Conservation (phyloP, 495 filamentous ascomycete genomes). For the Aeminium ludgeri region DNA sequence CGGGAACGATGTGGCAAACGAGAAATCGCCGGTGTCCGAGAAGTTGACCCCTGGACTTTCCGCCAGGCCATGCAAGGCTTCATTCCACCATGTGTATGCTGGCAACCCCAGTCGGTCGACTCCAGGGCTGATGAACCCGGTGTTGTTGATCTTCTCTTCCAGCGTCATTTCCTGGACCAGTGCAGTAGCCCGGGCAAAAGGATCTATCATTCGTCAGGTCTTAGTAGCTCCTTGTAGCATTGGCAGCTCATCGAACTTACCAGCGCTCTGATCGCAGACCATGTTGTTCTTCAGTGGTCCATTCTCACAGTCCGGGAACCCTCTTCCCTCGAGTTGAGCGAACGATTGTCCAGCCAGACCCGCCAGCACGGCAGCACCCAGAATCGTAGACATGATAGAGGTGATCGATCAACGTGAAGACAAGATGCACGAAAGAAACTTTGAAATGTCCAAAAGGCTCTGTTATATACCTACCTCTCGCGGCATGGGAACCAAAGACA, state of each 20-base stretch:
- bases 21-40: slow-evolving; percentile 32
- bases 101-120: slow-evolving; percentile 42
- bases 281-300: slow-evolving; percentile 26
- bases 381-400: not conserved
- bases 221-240: not conserved
- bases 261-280: slow-evolving; percentile 28
- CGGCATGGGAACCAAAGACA: no score
- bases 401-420: not conserved
- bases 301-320: slow-evolving; percentile 22
- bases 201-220: slow-evolving; percentile 14
- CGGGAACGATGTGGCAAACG: slow-evolving; percentile 46
- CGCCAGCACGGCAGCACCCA: not conserved
- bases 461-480: no score
- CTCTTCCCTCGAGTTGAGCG: slow-evolving; percentile 1
- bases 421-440: no score
- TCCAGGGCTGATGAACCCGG: slow-evolving; percentile 35
- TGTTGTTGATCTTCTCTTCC: slow-evolving; percentile 40
- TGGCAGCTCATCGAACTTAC: slow-evolving; percentile 2
- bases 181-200: slow-evolving; percentile 26
- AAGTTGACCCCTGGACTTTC: slow-evolving; percentile 34
- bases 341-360: not conserved
- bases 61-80: slow-evolving; percentile 43
- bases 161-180: slow-evolving; percentile 28
- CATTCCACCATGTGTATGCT: slow-evolving; percentile 35
- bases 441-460: no score